Evolutionary conservation across 1,284 basidiomycete genomes (phyloP).

Genomic region (Ceratobasidium sp.): DNA sequence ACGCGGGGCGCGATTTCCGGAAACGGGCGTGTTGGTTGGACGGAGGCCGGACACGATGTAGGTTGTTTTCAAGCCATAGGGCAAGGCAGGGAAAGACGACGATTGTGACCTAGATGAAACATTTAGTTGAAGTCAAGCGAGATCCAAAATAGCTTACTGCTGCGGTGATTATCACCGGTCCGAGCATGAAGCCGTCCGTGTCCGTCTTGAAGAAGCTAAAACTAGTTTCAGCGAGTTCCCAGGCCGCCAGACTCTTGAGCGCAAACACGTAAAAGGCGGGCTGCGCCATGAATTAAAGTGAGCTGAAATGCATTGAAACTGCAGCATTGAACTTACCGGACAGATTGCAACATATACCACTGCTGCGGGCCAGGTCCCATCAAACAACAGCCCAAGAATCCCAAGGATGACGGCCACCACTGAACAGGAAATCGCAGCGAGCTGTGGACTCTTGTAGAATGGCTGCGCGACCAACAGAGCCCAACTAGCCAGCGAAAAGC

Average conservation of each 20-base stretch:
- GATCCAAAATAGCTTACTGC: constrained; percentile 21
- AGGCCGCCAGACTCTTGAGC: constrained; percentile 32
- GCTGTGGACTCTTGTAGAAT: constrained; percentile 76
- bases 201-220: constrained; percentile 17
- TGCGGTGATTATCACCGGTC: constrained; percentile 29
- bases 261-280: constrained; percentile 41
- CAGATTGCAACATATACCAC: constrained; percentile 38
- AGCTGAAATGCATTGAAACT: not conserved
- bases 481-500: constrained; percentile 74
- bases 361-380: constrained; percentile 32
- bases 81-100: constrained; percentile 31
- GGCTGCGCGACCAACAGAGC: constrained; percentile 75
- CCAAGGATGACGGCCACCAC: constrained; percentile 73
- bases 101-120: constrained; percentile 17
- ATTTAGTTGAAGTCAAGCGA: not conserved
- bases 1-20: constrained; percentile 23
- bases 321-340: constrained; percentile 18
- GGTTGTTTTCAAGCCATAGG: constrained; percentile 22
- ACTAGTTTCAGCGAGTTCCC: constrained; percentile 18
- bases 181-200: constrained; percentile 38
- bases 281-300: not conserved
- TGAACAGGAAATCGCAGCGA: constrained; percentile 74
- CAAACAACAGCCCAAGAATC: constrained; percentile 65
- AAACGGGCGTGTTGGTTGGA: constrained; percentile 5
- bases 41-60: constrained; percentile 15